A percentile compares a stretch with the other conserved stretches of the same genome.
Conservation (phyloP, 78 protist species). For the Ministeria vibrans region DNA sequence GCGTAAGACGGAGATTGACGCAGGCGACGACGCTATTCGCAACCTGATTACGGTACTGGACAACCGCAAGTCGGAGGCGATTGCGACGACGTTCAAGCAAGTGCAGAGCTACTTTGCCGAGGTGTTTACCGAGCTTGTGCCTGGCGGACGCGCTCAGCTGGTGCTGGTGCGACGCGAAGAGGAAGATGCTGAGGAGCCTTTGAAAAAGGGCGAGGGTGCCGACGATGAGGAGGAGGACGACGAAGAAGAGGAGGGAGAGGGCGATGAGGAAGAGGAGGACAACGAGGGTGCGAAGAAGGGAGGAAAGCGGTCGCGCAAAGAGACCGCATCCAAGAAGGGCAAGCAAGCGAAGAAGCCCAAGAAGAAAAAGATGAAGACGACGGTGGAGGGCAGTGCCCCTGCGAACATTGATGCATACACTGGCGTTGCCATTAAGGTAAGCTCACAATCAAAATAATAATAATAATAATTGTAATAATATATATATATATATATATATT, state of each 20-base stretch:
- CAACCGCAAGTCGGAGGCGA: conserved; percentile 85
- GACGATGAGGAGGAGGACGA: neutral
- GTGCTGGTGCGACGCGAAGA: conserved; percentile 69
- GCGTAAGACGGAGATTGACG: conserved; percentile 56
- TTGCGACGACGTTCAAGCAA: conserved; percentile 79
- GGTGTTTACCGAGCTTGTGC: conserved; percentile 79
- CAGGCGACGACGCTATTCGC: conserved; percentile 52
- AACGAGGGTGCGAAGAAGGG: neutral
- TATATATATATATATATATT: neutral
- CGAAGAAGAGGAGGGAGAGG: neutral
- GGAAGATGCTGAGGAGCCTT: neutral
- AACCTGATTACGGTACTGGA: conserved; percentile 72
- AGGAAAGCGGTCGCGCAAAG: neutral
- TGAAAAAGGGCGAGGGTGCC: neutral
- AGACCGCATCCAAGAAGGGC: neutral
- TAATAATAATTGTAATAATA: too few species aligned
- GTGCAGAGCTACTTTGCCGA: conserved; percentile 65
- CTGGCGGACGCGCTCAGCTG: conserved; percentile 69
- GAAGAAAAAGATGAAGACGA: conserved; percentile 13
- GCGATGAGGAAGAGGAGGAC: conserved; percentile 13
- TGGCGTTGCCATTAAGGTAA: conserved; percentile 62
- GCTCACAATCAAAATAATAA: too few species aligned
- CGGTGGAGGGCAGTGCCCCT: neutral
- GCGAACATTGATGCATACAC: conserved; percentile 16
- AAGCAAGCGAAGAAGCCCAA: neutral